Conservation (phyloP, 805 yeast species). For the Helenozyma rhizophorensis region DNA sequence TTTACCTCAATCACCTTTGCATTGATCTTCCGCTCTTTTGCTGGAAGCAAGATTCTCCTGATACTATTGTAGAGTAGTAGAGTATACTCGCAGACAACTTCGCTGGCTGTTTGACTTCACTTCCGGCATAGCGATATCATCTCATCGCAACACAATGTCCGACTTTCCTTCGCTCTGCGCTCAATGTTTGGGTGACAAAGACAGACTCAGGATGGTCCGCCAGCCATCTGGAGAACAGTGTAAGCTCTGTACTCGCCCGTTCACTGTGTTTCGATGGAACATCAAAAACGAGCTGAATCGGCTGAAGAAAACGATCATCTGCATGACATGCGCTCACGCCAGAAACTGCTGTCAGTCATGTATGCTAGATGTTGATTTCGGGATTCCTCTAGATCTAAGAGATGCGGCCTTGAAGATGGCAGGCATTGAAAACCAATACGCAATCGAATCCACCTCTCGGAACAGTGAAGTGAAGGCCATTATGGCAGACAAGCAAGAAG, state of each 20-base stretch:
- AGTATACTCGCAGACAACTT: no score
- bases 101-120: no score
- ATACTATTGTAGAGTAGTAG: no score
- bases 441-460: conserved; percentile 22
- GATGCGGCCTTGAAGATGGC: conserved; percentile 79
- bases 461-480: conserved; percentile 37
- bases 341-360: conserved; percentile 87
- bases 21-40: no score
- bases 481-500: conserved; percentile 46
- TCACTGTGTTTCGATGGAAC: conserved; percentile 76
- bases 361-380: conserved; percentile 74
- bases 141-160: conserved; percentile 8
- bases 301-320: conserved; percentile 62
- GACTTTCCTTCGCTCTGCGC: conserved; percentile 67
- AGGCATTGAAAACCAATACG: conserved; percentile 26
- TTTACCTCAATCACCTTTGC: no score
- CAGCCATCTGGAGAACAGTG: conserved; percentile 77
- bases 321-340: conserved; percentile 74
- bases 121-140: conserved; percentile 1
- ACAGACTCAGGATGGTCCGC: conserved; percentile 65
- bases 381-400: conserved; percentile 72
- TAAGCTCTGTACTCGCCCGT: conserved; percentile 79
- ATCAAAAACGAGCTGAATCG: conserved; percentile 38
- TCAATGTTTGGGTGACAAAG: conserved; percentile 63
- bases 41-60: no score